Evolutionary conservation across 805 yeast genomes (phyloP), one percentile per base, ranked within the genome.

Genomic region (Starmerella roubikii): DNA sequence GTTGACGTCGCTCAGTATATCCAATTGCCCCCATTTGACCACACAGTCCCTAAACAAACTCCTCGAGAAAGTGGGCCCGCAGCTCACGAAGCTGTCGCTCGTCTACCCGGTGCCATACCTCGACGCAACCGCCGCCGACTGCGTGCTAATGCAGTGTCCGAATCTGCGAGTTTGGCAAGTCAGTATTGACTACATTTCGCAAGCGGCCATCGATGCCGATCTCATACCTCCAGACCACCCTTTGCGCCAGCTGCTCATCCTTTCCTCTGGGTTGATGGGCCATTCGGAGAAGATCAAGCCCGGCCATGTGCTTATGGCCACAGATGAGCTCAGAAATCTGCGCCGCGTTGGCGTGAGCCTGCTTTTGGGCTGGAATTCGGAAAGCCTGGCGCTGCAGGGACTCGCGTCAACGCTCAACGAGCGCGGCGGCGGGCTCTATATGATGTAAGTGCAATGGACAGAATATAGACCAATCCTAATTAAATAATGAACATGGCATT

Each of bases 101-200:
- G 76, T 74, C 45, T 91, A 82, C 53, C 98, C 98, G 2, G 74
- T 88, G 86, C 95, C 94, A 0, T 73, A 76, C 2, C 61, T 88
- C 24, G 65, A 69, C 24, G 74, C 70, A 9, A 71, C 72, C 45
- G 75, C 93, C 0, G 61, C 86, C 49, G 95, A 91, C 57, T 62
- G 68, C 36, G 68, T 82, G 1, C 76, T 88, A 49, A 58, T 68
- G 13, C 74, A 74, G 53, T 88, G 97, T 56, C 93, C 95, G 3
- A 70, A 77, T 41, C 61, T 91, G 38, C 49, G 56, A 7, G 65
- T 70, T 12, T 59, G 85, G 21, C 77, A 75, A 52, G 63, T 84
- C 6, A 72, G 85, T 40, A 86, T 85, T 3, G 96, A 88, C 57
- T 88, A 91, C 53, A 58, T 78, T 13, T 63, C 81, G 3, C 59